These are phyloP conservation scores for Acrasis kona DNA, from an alignment of 78 protist species.

Conservation along the genomic window DNA sequence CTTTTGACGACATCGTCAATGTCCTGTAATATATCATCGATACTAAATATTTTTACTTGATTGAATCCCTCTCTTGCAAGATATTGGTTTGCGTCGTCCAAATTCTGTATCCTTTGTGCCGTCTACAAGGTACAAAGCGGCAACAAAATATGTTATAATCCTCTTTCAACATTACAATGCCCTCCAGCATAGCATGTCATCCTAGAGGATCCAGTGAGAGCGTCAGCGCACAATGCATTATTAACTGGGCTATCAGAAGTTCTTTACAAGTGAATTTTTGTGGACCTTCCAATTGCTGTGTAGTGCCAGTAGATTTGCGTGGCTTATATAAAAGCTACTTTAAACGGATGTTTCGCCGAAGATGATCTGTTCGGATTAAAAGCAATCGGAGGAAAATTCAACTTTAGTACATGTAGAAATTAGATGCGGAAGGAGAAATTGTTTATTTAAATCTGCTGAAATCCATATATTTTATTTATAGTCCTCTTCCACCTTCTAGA, in stretches of 20 bases:
- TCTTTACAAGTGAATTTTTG: not conserved
- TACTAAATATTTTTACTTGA: not conserved
- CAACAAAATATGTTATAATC: conserved; percentile 14
- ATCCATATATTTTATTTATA: too few species aligned
- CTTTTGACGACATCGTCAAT: not conserved
- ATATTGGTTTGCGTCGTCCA: not conserved
- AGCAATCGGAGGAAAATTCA: too few species aligned
- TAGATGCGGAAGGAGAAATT: too few species aligned
- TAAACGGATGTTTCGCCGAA: too few species aligned
- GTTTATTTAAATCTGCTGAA: too few species aligned
- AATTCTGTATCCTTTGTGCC: not conserved
- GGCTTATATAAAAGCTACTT: too few species aligned
- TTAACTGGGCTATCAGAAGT: not conserved
- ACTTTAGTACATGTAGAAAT: too few species aligned
- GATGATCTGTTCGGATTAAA: too few species aligned
- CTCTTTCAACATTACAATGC: not conserved
- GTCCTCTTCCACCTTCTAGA: too few species aligned
- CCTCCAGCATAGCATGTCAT: conserved; percentile 8
- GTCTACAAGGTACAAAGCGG: not conserved
- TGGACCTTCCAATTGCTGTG: conserved; percentile 19
- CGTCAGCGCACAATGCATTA: conserved; percentile 9
- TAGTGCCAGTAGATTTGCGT: conserved; percentile 12
- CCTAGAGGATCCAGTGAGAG: conserved; percentile 7
- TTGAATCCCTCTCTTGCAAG: not conserved
- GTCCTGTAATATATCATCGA: not conserved